Evolutionary conservation across 148 eudicot genomes (phyloP), one percentile per base, ranked within the genome.

Genomic region (Chenopodium suecicum): DNA sequence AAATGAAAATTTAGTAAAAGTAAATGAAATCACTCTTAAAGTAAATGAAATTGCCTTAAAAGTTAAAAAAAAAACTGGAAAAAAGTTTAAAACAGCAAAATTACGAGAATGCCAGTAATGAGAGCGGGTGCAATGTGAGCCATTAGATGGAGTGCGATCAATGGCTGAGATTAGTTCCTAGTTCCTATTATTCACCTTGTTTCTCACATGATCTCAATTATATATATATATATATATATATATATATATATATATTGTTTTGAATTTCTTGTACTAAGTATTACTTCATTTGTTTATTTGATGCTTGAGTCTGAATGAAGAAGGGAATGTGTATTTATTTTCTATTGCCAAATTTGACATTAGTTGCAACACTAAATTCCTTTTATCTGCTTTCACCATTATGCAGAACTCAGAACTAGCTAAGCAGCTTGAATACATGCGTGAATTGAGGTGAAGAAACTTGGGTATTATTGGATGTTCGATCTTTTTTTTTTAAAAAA

Each of bases 351-450:
- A 69, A 17, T 46, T 16, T 64, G 32, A 48, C 41, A 10, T 63
- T 65, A 29, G 47, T 60, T 83, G 82, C 19, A 47, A 22, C 20
- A 60, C 27, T 73, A 73, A 32, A 37, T 72, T 75, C 29, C 67
- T 47, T 66, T 82, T 31, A 82, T 66, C 31, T 80, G 48, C 74
- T 44, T 78, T 70, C 68, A 47, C 48, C 14, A 37, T 65, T 52
- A 52, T 74, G 65, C 94, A 96, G 99, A 94, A 91, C 78, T 60
- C 90, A 67, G 97, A 96, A 84, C 87, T 91, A 32, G 94, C 88
- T 85, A 91, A 90, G 82, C 99, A 94, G 85, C 85, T 94, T 79
- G 93, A 94, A 79, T 96, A 92, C 85, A 87, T 96, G 75, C 99
- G 93, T 74, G 89, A 85, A 72, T 32, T 32, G 34, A 32, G 34